These are phyloP conservation scores for Trichothecium roseum DNA, from an alignment of 2,329 filamentous ascomycete genomes.

Conservation along the genomic window DNA sequence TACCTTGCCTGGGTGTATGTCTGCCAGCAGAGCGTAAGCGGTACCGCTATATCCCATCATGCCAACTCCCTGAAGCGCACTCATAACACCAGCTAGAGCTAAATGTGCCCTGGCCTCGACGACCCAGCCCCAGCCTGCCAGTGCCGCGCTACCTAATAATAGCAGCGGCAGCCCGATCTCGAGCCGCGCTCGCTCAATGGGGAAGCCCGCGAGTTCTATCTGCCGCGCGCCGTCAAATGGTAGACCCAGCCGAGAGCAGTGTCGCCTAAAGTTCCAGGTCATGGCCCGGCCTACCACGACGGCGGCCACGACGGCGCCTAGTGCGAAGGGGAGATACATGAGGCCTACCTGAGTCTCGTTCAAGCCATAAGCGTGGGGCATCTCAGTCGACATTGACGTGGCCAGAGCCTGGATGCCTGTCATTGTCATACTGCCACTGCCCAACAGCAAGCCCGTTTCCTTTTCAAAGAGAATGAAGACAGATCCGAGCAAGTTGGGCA, in stretches of 20 bases:
- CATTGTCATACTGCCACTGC: conserved; percentile 24
- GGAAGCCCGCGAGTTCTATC: conserved; percentile 22
- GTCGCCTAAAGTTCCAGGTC: conserved; percentile 57
- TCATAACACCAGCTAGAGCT: conserved; percentile 26
- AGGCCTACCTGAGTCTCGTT: conserved; percentile 44
- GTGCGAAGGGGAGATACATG: conserved; percentile 40
- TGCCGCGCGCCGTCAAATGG: conserved; percentile 35
- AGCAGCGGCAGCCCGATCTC: conserved; percentile 25
- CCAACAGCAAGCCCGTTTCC: conserved; percentile 33
- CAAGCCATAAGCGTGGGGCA: conserved; percentile 46
- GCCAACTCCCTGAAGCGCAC: conserved; percentile 28
- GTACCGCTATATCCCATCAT: conserved; percentile 37
- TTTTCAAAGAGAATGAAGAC: conserved; percentile 29
- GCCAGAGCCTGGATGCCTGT: conserved; percentile 38
- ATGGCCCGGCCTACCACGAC: conserved; percentile 41
- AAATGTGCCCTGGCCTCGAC: conserved; percentile 20
- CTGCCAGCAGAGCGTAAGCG: conserved; percentile 34
- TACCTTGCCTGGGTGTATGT: conserved; percentile 33
- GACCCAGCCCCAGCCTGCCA: conserved; percentile 33
- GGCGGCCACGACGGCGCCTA: conserved; percentile 36
- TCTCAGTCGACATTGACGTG: conserved; percentile 31
- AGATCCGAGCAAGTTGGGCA: conserved; percentile 29
- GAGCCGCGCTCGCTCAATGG: conserved; percentile 39
- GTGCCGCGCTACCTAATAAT: conserved; percentile 29
- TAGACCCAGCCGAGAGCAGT: conserved; percentile 39